Evolutionary conservation across 169 alveolate genomes (phyloP), one percentile per base, ranked within the genome.

Genomic region (Eimeria acervulina): DNA sequence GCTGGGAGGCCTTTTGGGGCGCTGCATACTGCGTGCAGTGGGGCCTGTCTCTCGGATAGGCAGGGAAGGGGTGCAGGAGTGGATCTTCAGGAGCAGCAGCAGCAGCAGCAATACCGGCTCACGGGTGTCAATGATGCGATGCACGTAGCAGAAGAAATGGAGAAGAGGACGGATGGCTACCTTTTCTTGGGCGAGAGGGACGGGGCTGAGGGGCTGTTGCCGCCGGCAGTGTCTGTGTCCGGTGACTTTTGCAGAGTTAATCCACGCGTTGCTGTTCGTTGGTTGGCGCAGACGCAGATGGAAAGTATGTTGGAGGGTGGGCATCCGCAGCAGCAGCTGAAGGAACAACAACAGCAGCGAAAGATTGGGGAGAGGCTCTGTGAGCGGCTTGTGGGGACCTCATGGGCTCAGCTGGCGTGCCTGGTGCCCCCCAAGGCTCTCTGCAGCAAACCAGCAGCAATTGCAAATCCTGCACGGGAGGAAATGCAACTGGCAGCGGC

Each of bases 201-300:
- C n/a, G 33, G 21, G 91, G 52, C n/a, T 4, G 93, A 61, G 42
- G 23, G 78, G 61, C 59, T 85, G 31, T 51, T 85, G 59, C 93
- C 93, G 19, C 93, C 93, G 15, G 63, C 55, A 42, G 70, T 85
- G 38, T 31, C 93, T 8, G 93, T 85, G 59, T 26, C 38, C 59
- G 26, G 61, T 4, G 93, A 52, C 28, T 85, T 85, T 19, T 85
- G 93, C 28, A 23, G 81, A 52, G 81, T 52, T 17, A 52, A 85
- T 38, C 93, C 93, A 12, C 93, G 93, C 38, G 47, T 85, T 40
- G 93, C 93, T 19, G 93, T 59, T 33, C 70, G 61, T 38, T 85
- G 93, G 93, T 26, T 85, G 55, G 93, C 36, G 61, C 93, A 85
- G 17, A 23, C 93, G 61, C 93, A 59, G 28, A n/a, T 85, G 33